Evolutionary conservation across 768 basidiomycete species (phyloP).

Genomic region (Punctularia strigosozonata): DNA sequence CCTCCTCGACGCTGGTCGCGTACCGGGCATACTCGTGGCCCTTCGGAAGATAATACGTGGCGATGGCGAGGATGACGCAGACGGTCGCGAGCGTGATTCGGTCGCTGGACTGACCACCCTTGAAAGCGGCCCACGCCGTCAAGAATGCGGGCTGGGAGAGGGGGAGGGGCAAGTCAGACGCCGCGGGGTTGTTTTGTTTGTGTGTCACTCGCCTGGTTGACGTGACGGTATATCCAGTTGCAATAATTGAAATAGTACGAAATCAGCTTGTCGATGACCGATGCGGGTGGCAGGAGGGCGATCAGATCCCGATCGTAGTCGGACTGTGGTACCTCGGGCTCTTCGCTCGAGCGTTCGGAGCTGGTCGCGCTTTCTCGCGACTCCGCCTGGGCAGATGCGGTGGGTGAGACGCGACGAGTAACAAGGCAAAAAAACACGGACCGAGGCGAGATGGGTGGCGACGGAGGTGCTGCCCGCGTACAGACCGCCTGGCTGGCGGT

Average conservation of each 20-base stretch:
- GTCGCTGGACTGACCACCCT: slow-evolving; percentile 50
- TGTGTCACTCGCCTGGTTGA: no score
- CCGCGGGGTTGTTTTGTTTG: no score
- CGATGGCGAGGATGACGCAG: slow-evolving; percentile 64
- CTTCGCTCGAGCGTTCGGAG: not conserved
- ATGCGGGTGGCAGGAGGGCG: slow-evolving; percentile 47
- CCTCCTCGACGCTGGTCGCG: slow-evolving; percentile 41
- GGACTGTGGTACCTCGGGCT: slow-evolving; percentile 13
- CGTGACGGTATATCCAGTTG: slow-evolving; percentile 79
- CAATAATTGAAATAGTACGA: slow-evolving; percentile 75
- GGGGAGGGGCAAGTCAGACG: no score
- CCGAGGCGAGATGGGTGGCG: slow-evolving; percentile 56
- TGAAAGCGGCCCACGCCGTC: slow-evolving; percentile 64
- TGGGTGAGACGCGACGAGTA: slow-evolving; percentile 20
- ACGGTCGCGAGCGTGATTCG: slow-evolving; percentile 61
- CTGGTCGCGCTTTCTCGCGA: slow-evolving; percentile 16
- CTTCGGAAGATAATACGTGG: slow-evolving; percentile 59
- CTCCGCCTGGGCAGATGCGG: slow-evolving; percentile 18
- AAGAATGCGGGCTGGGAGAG: slow-evolving; percentile 45
- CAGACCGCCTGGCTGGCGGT: slow-evolving; percentile 55
- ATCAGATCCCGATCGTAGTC: slow-evolving; percentile 70
- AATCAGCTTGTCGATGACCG: slow-evolving; percentile 63
- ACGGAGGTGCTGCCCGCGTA: slow-evolving; percentile 76
- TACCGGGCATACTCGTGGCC: slow-evolving; percentile 49
- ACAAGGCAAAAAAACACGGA: slow-evolving; percentile 17